Evolutionary conservation across 2,329 filamentous ascomycete species (phyloP), one percentile per base, ranked within the genome.

Genomic region (Stachybotrys echinatus): DNA sequence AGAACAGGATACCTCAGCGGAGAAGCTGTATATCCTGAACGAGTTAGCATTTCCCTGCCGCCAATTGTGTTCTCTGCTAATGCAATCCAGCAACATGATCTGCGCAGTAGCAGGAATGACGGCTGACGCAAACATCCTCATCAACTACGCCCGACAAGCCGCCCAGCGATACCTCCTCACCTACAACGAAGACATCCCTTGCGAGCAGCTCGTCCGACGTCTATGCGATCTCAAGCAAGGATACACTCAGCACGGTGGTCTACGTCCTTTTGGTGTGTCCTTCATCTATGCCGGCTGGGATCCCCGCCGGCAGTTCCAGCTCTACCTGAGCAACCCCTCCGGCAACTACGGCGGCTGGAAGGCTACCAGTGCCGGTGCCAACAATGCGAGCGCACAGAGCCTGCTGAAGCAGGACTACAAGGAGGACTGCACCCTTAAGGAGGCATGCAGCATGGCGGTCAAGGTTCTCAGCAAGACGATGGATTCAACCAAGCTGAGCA

Each of bases 251-350:
- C 94, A 97, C 67, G 94, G 94, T 80, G 94, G 94, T 77, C 88
- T 99, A 52, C 89, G 94, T 61, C 94, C 94, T 17, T 99, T 99
- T 63, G 94, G 94, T 71, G 94, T 99, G 45, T 96, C 92, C 45
- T 97, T 99, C 83, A 97, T 99, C 80, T 99, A 99, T 68, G 95
- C 95, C 46, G 94, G 94, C 53, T 99, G 92, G 83, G 94, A 99
- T 67, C 89, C 89, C 52, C 88, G 95, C 73, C 83, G 92, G 65
- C 87, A 97, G 70, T 99, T 99, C 80, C 94, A 99, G 78, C 84
- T 99, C 55, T 99, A 97, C 76, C 91, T 97, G 71, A 96, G 92
- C 79, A 99, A 99, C 73, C 94, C 94, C 14, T 95, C 89, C 55
- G 94, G 94, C 61, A 99, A 99, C 79, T 99, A 99, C 68, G 95